phyloP scores from a whole-genome alignment of 1,284 basidiomycete genomes.

The Waitea zeae region DNA sequence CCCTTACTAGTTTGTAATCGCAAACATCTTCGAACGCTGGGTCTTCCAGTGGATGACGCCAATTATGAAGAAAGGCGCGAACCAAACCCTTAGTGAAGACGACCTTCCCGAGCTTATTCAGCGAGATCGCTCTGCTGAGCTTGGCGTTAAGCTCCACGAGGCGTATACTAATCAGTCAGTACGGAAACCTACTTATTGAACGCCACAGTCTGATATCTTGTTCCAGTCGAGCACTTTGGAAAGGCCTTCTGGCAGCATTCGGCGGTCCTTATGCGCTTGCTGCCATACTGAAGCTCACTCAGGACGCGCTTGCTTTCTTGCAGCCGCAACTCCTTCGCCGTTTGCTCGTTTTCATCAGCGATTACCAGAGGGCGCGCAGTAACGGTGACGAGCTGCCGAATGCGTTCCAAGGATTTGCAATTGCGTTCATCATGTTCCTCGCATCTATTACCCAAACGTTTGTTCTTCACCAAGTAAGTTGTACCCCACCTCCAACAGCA shows the following conservation, averaged over 20 bases:
- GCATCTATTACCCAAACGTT: constrained; percentile 65
- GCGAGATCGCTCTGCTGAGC: constrained; percentile 54
- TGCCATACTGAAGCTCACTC: constrained; percentile 48
- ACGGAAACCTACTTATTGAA: neutral
- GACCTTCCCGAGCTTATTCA: constrained; percentile 57
- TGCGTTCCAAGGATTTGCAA: constrained; percentile 48
- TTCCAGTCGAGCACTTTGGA: constrained; percentile 40
- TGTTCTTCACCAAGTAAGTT: constrained; percentile 66
- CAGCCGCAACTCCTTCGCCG: constrained; percentile 82
- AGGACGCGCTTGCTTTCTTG: constrained; percentile 70
- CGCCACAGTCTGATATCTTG: neutral
- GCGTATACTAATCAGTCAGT: constrained; percentile 45
- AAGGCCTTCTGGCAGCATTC: constrained; percentile 60
- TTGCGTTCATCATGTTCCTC: constrained; percentile 68
- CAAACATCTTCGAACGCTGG: constrained; percentile 73
- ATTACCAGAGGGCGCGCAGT: constrained; percentile 39
- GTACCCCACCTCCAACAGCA: neutral
- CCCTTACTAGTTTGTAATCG: too few relatives aligned
- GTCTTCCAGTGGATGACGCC: constrained; percentile 70
- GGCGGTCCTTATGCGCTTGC: constrained; percentile 67
- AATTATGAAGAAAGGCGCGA: constrained; percentile 53
- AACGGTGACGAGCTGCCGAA: constrained; percentile 13
- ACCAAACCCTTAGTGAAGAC: constrained; percentile 51
- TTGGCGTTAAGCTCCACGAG: constrained; percentile 46
- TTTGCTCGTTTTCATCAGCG: constrained; percentile 69